Conservation (phyloP, 2,329 filamentous ascomycete genomes). For the Fusarium nematophilum region DNA sequence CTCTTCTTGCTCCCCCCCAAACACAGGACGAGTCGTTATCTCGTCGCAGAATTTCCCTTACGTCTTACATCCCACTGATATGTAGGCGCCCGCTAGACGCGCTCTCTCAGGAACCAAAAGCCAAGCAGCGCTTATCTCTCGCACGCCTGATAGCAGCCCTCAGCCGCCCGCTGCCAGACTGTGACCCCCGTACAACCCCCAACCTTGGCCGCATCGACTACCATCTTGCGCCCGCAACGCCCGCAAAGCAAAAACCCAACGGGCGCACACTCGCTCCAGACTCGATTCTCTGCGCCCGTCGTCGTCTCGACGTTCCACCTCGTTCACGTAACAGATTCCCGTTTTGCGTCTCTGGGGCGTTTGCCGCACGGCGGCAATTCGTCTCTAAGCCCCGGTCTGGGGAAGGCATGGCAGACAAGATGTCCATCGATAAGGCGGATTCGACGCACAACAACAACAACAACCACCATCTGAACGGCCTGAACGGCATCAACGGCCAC, state of each 20-base stretch:
- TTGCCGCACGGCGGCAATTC: conserved; percentile 53
- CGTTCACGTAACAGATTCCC: conserved; percentile 49
- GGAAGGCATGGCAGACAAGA: conserved; percentile 72
- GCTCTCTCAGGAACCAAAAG: conserved; percentile 28
- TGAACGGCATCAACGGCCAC: conserved; percentile 51
- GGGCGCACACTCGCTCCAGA: conserved; percentile 48
- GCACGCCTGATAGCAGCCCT: not conserved
- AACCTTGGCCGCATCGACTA: conserved; percentile 42
- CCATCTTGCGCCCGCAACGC: conserved; percentile 51
- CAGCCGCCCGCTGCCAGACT: conserved; percentile 23
- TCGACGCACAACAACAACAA: conserved; percentile 43
- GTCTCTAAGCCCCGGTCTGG: conserved; percentile 45
- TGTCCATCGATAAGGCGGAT: conserved; percentile 71
- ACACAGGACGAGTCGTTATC: conserved; percentile 47
- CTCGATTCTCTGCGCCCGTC: conserved; percentile 45
- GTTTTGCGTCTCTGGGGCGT: conserved; percentile 51
- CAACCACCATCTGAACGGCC: conserved; percentile 47
- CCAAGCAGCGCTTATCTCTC: conserved; percentile 31
- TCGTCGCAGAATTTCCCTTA: conserved; percentile 46
- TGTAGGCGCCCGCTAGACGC: conserved; percentile 46
- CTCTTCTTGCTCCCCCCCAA: conserved; percentile 46
- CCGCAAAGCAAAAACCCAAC: conserved; percentile 52
- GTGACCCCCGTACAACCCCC: conserved; percentile 45
- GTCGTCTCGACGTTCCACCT: conserved; percentile 45
- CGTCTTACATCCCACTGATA: conserved; percentile 41